Evolutionary conservation across 2,329 filamentous ascomycete species (phyloP).

Genomic region (Trichoderma sp.): DNA sequence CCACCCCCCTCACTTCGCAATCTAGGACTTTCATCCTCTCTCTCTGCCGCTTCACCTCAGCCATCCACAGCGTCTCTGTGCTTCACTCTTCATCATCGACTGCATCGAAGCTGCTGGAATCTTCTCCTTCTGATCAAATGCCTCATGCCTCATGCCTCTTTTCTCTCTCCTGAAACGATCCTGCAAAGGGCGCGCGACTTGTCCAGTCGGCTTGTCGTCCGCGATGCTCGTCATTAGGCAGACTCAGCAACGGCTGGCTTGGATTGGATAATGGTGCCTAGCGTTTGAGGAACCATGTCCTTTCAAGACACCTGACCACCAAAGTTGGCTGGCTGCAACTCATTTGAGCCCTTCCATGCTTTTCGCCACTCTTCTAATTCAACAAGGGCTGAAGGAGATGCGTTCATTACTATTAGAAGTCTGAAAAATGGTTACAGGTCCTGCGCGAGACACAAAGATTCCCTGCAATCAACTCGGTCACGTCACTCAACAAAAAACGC

Average conservation of each 20-base stretch:
- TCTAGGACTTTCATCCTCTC: slow-evolving; percentile 8
- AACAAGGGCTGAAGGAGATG: neutral
- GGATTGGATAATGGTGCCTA: slow-evolving; percentile 15
- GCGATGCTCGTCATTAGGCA: slow-evolving; percentile 11
- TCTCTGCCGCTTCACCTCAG: neutral
- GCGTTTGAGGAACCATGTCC: slow-evolving; percentile 14
- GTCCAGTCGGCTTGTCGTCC: neutral
- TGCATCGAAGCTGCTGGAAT: neutral
- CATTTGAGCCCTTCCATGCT: neutral
- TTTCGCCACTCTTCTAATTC: slow-evolving; percentile 11
- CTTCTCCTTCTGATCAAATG: neutral
- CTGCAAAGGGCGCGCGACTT: neutral
- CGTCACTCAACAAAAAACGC: slow-evolving; percentile 1
- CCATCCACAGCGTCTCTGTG: neutral
- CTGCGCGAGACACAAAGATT: neutral
- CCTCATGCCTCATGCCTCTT: neutral
- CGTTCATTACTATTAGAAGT: neutral
- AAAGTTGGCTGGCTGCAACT: neutral
- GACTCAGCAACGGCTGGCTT: neutral
- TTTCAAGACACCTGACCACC: slow-evolving; percentile 10
- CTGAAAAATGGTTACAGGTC: slow-evolving; percentile 4
- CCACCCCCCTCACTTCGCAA: slow-evolving; percentile 3
- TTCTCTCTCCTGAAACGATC: neutral
- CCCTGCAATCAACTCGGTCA: slow-evolving; percentile 1
- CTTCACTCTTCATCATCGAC: neutral